Evolutionary conservation across 495 filamentous ascomycete genomes (phyloP).

Genomic region (Collariella sp.): DNA sequence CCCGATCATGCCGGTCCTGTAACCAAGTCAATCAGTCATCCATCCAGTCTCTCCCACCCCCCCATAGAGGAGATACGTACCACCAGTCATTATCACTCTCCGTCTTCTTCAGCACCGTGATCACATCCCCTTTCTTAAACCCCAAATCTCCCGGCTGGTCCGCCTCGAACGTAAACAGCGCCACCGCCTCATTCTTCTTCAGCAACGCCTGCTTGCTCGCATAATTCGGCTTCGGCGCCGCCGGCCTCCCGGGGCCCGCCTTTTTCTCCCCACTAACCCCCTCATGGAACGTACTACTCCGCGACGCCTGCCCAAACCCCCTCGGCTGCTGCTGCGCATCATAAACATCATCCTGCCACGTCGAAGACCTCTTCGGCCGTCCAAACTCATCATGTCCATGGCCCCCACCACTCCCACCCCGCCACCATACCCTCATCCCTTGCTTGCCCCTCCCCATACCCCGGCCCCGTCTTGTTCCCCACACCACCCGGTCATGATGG

Average conservation of each 20-base stretch:
- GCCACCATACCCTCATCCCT: constrained; percentile 40
- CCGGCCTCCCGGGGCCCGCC: constrained; percentile 54
- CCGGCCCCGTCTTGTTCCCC: constrained; percentile 70
- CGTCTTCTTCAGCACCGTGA: constrained; percentile 96
- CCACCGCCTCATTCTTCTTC: constrained; percentile 77
- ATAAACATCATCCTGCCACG: constrained; percentile 87
- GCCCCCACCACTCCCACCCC: constrained; percentile 30
- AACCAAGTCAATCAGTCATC: constrained; percentile 16
- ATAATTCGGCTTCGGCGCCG: constrained; percentile 83
- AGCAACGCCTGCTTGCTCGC: constrained; percentile 52
- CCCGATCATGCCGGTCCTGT: constrained; percentile 50
- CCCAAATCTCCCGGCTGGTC: constrained; percentile 88
- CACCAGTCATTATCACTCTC: constrained; percentile 87
- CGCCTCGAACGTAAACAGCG: constrained; percentile 85
- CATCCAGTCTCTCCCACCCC: neutral
- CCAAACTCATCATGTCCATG: constrained; percentile 38
- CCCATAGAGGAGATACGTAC: constrained; percentile 40
- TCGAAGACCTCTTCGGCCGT: constrained; percentile 57
- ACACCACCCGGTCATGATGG: constrained; percentile 80
- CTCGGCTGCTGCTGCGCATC: constrained; percentile 51
- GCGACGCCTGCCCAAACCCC: constrained; percentile 43
- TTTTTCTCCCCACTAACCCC: constrained; percentile 36
- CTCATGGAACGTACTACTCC: constrained; percentile 32
- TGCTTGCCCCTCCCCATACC: constrained; percentile 64
- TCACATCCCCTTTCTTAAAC: constrained; percentile 96